Evolutionary conservation across 2,329 filamentous ascomycete genomes (phyloP), one percentile per base, ranked within the genome.

Genomic region (Plenodomus tracheiphilus): DNA sequence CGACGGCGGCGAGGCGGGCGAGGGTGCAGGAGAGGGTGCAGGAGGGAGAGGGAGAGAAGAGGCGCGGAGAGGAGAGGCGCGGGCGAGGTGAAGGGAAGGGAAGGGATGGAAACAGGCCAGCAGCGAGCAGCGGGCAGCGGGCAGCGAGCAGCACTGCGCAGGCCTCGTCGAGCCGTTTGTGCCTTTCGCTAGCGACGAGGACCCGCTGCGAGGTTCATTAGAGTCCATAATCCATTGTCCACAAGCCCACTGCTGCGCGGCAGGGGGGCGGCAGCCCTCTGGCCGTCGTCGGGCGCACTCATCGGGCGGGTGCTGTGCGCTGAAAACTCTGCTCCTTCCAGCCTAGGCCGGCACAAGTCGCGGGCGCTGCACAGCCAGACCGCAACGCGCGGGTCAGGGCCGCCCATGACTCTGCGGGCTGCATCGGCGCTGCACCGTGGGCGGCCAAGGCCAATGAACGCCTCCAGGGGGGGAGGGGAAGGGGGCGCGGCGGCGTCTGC

Each of bases 321-420:
- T 55, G 58, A 57, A 55, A 59, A 54, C 53, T 53, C 53, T 56
- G 54, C 60, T 47, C 37, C 46, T 55, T 58, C 38, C 46, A 56
- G 62, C 28, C 49, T 64, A 60, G 61, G 43, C 53, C 51, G 46
- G 47, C 58, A 52, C 45, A 48, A 46, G 28, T 47, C 45, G 43
- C 46, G 20, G 42, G 44, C 47, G 46, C 46, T 47, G 55, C 5
- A 10, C 22, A 25, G 22, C 22, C 22, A 25, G 51, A 41, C 53
- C 55, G 56, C 51, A 54, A 43, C 37, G 50, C 52, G 57, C 56
- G 55, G 55, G 51, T 39, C 41, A 49, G 28, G 50, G 43, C 57
- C 56, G 61, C 46, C 55, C 58, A 64, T 61, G 57, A 59, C 58
- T 49, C 55, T 32, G 39, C 49, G 51, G 49, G 54, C 49, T 61